phyloP scores from a whole-genome alignment of 495 filamentous ascomycete species.

The Penicillium argentinense region DNA sequence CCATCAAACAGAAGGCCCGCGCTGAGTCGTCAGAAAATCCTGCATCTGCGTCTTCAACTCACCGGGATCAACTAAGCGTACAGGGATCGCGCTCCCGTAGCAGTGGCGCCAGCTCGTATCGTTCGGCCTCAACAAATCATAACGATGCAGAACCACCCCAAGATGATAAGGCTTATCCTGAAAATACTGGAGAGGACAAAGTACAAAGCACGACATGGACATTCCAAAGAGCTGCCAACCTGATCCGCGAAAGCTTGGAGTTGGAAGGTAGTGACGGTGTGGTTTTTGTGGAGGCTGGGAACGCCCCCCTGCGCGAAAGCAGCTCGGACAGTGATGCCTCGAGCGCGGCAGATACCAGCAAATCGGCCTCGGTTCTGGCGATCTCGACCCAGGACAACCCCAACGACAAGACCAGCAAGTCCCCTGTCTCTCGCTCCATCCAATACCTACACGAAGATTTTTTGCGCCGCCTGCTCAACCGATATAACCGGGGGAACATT shows the following conservation, averaged over 20 bases:
- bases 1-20: background rate
- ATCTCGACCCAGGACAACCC: constrained; percentile 32
- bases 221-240: constrained; percentile 54
- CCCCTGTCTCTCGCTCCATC: constrained; percentile 22
- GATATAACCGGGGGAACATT: constrained; percentile 59
- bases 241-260: constrained; percentile 56
- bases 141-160: too few species aligned
- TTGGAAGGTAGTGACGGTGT: constrained; percentile 49
- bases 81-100: too few species aligned
- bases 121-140: too few species aligned
- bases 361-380: constrained; percentile 29
- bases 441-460: constrained; percentile 36
- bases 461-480: constrained; percentile 50
- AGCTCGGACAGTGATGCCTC: constrained; percentile 27
- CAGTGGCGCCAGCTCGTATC: too few species aligned
- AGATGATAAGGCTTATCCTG: too few species aligned
- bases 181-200: too few species aligned
- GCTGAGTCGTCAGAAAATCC: background rate
- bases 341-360: constrained; percentile 20
- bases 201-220: constrained; percentile 35
- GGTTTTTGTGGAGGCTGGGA: constrained; percentile 46
- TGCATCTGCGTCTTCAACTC: too few species aligned
- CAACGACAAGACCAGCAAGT: constrained; percentile 26
- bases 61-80: too few species aligned
- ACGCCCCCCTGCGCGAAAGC: constrained; percentile 18